phyloP scores from a whole-genome alignment of 495 filamentous ascomycete genomes.

The Copromyces sp. region DNA sequence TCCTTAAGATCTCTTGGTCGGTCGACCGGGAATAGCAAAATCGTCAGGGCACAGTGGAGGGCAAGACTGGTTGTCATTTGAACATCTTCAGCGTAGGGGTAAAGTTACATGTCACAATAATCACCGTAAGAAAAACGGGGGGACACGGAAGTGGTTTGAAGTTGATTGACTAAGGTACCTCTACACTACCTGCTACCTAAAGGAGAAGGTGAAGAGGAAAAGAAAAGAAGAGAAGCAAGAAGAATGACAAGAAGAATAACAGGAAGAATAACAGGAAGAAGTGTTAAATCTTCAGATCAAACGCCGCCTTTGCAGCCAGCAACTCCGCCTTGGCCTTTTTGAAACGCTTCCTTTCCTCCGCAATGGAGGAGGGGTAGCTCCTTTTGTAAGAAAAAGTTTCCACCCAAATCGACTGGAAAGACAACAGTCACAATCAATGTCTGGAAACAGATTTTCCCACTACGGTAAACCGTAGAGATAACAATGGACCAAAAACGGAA shows the following conservation, averaged over 20 bases:
- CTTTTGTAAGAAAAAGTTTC: background rate
- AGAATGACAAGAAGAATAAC: too few relatives aligned
- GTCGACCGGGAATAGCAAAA: background rate
- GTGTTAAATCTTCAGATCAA: background rate
- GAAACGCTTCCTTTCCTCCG: conserved; percentile 18
- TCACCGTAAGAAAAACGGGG: background rate
- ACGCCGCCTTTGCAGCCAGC: conserved; percentile 15
- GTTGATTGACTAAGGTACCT: background rate
- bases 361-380: background rate
- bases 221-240: too few relatives aligned
- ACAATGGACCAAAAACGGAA: background rate
- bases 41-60: background rate
- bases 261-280: too few relatives aligned
- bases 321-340: conserved; percentile 29
- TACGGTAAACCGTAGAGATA: too few relatives aligned
- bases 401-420: background rate
- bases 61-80: background rate
- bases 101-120: background rate
- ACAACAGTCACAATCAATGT: background rate
- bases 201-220: too few relatives aligned
- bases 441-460: too few relatives aligned
- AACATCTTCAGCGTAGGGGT: background rate
- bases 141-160: background rate
- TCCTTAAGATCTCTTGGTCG: background rate
- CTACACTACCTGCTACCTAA: too few relatives aligned